Base-by-base conservation (phyloP, 2,329 filamentous ascomycete genomes). In the Penicillium polonicum region DNA sequence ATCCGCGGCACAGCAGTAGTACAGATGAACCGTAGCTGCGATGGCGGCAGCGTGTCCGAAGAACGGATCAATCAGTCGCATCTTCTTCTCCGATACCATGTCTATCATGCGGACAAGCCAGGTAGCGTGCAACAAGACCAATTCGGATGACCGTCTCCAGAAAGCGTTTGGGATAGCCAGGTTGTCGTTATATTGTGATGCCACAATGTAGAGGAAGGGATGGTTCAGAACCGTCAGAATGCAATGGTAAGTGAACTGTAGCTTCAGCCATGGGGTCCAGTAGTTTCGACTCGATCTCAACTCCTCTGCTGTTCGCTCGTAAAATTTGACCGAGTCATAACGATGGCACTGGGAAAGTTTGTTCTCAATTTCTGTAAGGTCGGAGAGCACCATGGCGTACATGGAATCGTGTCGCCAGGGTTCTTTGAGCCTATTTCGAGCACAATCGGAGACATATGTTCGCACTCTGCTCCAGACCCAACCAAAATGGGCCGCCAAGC, bases 61-160 rank as follows among this genome's bases (percentile, higher is more conserved):
- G 64, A 82, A 83, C 0, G 81, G 81, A 61, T 83, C 81, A 3
- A 76, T 76, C 8, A 83, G 70, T 4, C 74, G 74, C 10, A 82
- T 70, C 51, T 79, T 75, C 68, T 82, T 82, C 54, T 82, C 79
- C 1, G 78, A 71, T 1, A 81, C 77, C 81, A 83, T 82, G 48
- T 82, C 80, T 38, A 83, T 82, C 67, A 83, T 77, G 4, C 81
- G 76, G 15, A 81, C 80, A 41, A 83, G 78, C 81, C 81, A 83
- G 0, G 81, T 83, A 2, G 79, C 76, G 48, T 83, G 81, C 2
- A 83, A 68, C 1, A 83, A 66, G 0, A 80, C 81, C 13, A 81
- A 66, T 61, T 83, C 81, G 0, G 79, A 82, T 0, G 80, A 82
- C 3, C 79, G 68, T 41, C 79, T 73, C 81, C 81, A 83, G 55